A percentile compares a stretch with the other conserved stretches of the same genome.
phyloP scores from a whole-genome alignment of 2,329 filamentous ascomycete genomes.

The Penicillium sp. region DNA sequence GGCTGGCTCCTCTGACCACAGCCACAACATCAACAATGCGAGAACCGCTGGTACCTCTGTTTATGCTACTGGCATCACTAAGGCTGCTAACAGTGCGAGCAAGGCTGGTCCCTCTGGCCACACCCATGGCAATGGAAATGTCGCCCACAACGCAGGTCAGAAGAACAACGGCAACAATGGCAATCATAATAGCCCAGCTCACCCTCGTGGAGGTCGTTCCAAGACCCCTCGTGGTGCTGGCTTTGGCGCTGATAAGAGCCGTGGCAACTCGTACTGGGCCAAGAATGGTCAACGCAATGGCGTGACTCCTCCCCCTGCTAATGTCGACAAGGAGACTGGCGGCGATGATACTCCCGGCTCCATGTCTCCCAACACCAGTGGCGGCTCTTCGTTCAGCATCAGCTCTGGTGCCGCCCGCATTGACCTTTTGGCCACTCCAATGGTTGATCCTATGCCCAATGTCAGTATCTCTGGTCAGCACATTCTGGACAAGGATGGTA shows the following conservation, averaged over 20 bases:
- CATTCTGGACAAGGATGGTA: not conserved
- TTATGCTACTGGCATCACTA: not conserved
- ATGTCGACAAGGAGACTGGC: not conserved
- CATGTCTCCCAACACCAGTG: not conserved
- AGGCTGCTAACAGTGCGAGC: not conserved
- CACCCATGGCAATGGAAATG: not conserved
- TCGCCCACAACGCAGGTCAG: not conserved
- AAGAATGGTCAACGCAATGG: not conserved
- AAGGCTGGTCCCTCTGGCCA: not conserved
- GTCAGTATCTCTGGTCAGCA: not conserved
- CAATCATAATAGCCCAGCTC: not conserved
- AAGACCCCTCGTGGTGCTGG: conserved; percentile 11
- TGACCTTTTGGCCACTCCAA: not conserved
- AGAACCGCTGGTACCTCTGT: not conserved
- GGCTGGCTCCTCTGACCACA: not conserved
- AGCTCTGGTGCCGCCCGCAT: no score
- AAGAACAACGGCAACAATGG: not conserved
- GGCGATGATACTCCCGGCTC: not conserved
- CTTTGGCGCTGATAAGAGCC: not conserved
- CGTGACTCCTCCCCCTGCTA: not conserved
- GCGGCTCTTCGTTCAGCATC: not conserved
- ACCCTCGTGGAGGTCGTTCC: not conserved
- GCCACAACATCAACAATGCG: not conserved
- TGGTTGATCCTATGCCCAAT: not conserved
- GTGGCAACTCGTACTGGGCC: not conserved